These are phyloP conservation scores for Dothiorella sarmentorum DNA, from an alignment of 2,329 filamentous ascomycete species.

Conservation along the genomic window DNA sequence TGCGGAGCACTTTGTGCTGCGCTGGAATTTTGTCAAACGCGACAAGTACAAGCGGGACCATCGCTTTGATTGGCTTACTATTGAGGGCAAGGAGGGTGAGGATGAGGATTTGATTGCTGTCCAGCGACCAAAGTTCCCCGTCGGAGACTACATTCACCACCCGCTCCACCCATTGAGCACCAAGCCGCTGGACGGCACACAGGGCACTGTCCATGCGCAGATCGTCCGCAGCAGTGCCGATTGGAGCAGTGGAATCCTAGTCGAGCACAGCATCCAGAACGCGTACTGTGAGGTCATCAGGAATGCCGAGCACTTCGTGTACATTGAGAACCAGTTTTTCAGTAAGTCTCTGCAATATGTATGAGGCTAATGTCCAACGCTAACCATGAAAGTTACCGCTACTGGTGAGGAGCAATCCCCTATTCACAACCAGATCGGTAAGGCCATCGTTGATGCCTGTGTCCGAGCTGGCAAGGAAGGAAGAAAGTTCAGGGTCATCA, in stretches of 20 bases:
- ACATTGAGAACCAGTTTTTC: conserved; percentile 99
- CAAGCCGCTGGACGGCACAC: conserved; percentile 53
- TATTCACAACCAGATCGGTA: conserved; percentile 82
- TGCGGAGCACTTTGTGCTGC: conserved; percentile 87
- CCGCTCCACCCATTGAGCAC: conserved; percentile 66
- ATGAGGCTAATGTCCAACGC: too few species aligned
- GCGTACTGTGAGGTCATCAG: conserved; percentile 82
- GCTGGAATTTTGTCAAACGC: conserved; percentile 96
- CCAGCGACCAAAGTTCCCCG: conserved; percentile 82
- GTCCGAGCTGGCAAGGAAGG: conserved; percentile 75
- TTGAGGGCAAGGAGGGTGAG: conserved; percentile 71
- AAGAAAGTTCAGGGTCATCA: conserved; percentile 85
- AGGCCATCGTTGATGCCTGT: conserved; percentile 85
- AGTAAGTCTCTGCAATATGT: conserved; percentile 48
- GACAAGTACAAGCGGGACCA: conserved; percentile 95
- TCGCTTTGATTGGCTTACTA: conserved; percentile 77
- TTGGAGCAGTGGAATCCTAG: conserved; percentile 89
- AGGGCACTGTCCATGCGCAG: conserved; percentile 77
- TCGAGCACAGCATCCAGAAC: conserved; percentile 81
- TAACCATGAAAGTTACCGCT: conserved; percentile 61
- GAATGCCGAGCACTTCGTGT: conserved; percentile 87
- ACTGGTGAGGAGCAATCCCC: conserved; percentile 85
- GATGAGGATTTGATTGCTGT: conserved; percentile 86
- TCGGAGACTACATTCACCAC: conserved; percentile 82
- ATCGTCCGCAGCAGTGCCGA: conserved; percentile 86